These are phyloP conservation scores for Laburnicola sp. DNA, from an alignment of 2,329 filamentous ascomycete species.

Conservation along the genomic window DNA sequence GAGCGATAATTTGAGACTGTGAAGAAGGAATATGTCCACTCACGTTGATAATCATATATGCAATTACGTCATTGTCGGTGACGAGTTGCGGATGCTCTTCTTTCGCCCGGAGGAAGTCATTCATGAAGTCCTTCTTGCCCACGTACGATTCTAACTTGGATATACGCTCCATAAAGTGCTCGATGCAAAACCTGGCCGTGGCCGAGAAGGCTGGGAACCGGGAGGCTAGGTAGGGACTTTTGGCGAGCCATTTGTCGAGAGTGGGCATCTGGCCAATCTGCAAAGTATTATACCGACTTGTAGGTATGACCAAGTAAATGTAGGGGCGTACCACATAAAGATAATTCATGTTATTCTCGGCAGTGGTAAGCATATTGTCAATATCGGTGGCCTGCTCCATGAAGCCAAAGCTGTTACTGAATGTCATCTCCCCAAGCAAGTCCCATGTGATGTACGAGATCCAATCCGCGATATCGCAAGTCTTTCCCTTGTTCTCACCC, in stretches of 20 bases:
- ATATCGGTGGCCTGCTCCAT: slow-evolving; percentile 48
- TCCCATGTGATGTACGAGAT: slow-evolving; percentile 37
- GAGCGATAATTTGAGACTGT: background rate
- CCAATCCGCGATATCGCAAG: slow-evolving; percentile 39
- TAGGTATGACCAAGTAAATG: background rate
- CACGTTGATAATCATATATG: slow-evolving; percentile 39
- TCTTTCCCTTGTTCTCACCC: slow-evolving; percentile 28
- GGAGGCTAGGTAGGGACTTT: slow-evolving; percentile 19
- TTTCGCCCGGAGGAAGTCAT: slow-evolving; percentile 21
- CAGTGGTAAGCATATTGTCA: slow-evolving; percentile 30
- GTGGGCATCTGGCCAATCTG: slow-evolving; percentile 36
- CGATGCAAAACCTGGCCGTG: slow-evolving; percentile 22
- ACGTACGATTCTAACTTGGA: slow-evolving; percentile 15
- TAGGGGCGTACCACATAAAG: slow-evolving; percentile 21
- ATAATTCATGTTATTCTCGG: slow-evolving; percentile 22
- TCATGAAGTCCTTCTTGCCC: slow-evolving; percentile 24
- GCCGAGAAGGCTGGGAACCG: slow-evolving; percentile 22
- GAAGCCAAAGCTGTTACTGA: slow-evolving; percentile 49
- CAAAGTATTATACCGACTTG: background rate
- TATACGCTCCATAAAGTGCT: slow-evolving; percentile 20
- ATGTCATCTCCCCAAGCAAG: slow-evolving; percentile 48
- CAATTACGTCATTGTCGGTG: slow-evolving; percentile 35
- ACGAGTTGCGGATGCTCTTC: slow-evolving; percentile 23
- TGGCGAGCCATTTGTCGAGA: slow-evolving; percentile 28
- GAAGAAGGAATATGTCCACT: slow-evolving; percentile 2